Base-by-base conservation (phyloP, 495 filamentous ascomycete species). In the Penicillium simplicissimum region DNA sequence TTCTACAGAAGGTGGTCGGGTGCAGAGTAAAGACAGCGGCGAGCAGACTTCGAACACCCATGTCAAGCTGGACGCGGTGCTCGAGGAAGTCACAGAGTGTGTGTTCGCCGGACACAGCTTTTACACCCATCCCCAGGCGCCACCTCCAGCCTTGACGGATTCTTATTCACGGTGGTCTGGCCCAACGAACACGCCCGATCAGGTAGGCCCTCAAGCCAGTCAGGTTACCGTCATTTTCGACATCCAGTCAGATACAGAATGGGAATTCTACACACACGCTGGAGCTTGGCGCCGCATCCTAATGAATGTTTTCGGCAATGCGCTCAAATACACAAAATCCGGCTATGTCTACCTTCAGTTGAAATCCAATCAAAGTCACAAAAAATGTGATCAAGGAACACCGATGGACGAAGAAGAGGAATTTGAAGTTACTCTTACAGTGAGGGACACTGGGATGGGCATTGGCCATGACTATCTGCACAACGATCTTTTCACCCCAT, bases 361-460 rank as follows among this genome's bases (percentile, higher is more conserved):
- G 13, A 13, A 14, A 13, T 42, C 38, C 17, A 3, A 13, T 9
- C 3, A 42, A 42, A 17, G 3, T 5, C 4, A 42, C 4, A 28
- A 28, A 28, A 2, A 28, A 2, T 9, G 4, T 10, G 38, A 4
- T 13, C 13, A 42, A 14, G 13, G 13, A 42, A 4, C 15, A 17
- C 15, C 38, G 7, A 25, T 31, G 3, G 36, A 56, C 13, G 19
- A 47, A 14, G 43, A 36, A 9, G 49, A 34, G 25, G 48, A 66
- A 11, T 62, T 58, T 23, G 58, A 62, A 40, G 65, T 78, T 17
- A 66, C 57, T 19, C 49, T 76, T 8, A 76, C 74, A 4, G 81
- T 91, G n/a, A 79, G 78, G 33, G 88, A 91, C 59, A 87, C 87
- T 1, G 88, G 88, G 8, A 80, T 81, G 36, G 90, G 90, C 8